Evolutionary conservation across 78 protist genomes (phyloP).

Genomic region (Neovahlkampfia damariscottae): DNA sequence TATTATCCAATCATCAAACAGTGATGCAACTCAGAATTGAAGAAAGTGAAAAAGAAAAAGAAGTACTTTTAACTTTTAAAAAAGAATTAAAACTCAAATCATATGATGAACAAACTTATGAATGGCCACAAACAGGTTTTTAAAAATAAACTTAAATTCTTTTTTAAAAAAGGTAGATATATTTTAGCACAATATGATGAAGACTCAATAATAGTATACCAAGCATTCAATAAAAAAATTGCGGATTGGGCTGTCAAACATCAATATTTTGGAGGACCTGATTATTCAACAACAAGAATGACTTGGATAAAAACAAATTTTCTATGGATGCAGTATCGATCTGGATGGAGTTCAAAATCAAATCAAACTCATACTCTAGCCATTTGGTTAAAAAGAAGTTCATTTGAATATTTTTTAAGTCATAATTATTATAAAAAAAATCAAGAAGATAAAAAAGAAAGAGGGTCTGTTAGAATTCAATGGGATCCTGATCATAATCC

Average conservation of each 20-base stretch:
- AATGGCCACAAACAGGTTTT: too few species aligned
- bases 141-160: too few species aligned
- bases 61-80: too few species aligned
- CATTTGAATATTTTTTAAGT: slow-evolving; percentile 8
- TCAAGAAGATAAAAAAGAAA: neutral
- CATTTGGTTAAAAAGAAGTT: slow-evolving; percentile 4
- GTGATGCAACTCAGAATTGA: too few species aligned
- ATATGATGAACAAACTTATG: too few species aligned
- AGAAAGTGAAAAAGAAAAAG: too few species aligned
- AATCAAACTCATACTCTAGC: slow-evolving; percentile 28
- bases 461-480: neutral
- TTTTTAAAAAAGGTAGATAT: slow-evolving; percentile 13
- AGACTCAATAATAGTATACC: slow-evolving; percentile 27
- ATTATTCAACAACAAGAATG: slow-evolving; percentile 19
- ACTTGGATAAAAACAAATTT: slow-evolving; percentile 50
- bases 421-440: neutral
- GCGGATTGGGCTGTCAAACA: slow-evolving; percentile 25
- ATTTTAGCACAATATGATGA: slow-evolving; percentile 25
- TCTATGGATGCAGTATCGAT: slow-evolving; percentile 46
- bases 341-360: slow-evolving; percentile 22
- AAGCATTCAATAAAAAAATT: slow-evolving; percentile 29
- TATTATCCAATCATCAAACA: too few species aligned
- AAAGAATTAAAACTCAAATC: too few species aligned
- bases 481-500: slow-evolving; percentile 37
- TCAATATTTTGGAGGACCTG: slow-evolving; percentile 22